Base-by-base conservation (phyloP, 352 stramenopile genomes). In the Nothophytophthora sp. region DNA sequence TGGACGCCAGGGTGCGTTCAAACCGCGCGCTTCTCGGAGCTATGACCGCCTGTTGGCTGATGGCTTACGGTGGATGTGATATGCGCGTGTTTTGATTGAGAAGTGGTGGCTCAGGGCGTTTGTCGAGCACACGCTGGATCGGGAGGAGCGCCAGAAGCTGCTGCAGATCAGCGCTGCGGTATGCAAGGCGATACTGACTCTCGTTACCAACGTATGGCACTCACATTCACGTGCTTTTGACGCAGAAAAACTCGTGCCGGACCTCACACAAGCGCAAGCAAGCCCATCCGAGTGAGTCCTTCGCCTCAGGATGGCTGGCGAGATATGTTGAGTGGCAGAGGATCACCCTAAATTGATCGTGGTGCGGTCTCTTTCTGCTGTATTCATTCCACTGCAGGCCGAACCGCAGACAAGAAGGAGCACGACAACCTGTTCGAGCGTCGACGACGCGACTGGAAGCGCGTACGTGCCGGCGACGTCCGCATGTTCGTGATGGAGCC, bases 51-150 rank as follows among this genome's bases (percentile, higher is more conserved):
- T 6, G 5, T 27, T 10, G 22, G 20, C 13, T 51, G 44, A 10
- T 38, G 22, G 1, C 10, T 16, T 24, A 9, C 36, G 34, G n/a
- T 9, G 28, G 24, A 32, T 12, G 9, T 29, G n/a, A 27, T 47
- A 19, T 11, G 12, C 19, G 41, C 24, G 33, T 45, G 15, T 47
- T 19, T 51, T 52, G 16, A 15, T 15, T 37, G 8, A 50, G 28
- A 37, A 92, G 81, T 92, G 81, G 81, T 92, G 81, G 81, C 45
- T 92, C 32, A 70, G 51, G 36, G 61, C 78, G 36, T 92, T 86
- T 45, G 76, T 88, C 9, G 72, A 92, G 50, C 81, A 92, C 54
- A 79, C 78, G 10, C 50, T 92, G 28, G 72, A 92, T 48, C 76
- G 78, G 12, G 66, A 80, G n/a, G 56, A 65, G 39, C 73, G 76